These are phyloP conservation scores for Paraphysoderma sedebokerense DNA, from an alignment of 371 early-diverging fungal species.

Conservation along the genomic window DNA sequence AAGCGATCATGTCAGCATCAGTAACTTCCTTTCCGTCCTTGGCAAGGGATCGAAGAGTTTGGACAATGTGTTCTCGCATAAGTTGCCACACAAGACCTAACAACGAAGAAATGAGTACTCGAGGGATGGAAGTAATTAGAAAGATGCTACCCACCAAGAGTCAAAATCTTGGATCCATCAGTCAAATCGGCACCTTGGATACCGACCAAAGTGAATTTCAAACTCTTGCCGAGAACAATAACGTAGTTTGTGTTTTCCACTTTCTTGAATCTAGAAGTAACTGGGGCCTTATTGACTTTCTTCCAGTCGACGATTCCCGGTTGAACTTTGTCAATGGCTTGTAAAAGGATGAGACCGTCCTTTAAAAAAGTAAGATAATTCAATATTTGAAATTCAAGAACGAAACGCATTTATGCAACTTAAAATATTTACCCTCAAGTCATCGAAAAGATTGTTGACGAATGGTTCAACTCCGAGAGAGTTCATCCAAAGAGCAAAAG, in stretches of 20 bases:
- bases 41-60: conserved; percentile 68
- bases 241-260: conserved; percentile 92
- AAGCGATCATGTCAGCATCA: conserved; percentile 75
- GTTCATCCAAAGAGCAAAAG: conserved; percentile 90
- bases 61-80: conserved; percentile 90
- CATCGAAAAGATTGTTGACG: conserved; percentile 77
- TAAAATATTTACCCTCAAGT: too few relatives aligned
- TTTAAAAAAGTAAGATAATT: too few relatives aligned
- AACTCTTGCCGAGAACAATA: conserved; percentile 59
- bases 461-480: conserved; percentile 86
- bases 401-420: too few relatives aligned
- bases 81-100: conserved; percentile 88
- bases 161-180: conserved; percentile 74
- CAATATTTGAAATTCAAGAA: too few relatives aligned
- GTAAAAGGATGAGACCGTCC: conserved; percentile 65
- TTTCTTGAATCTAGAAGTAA: conserved; percentile 73
- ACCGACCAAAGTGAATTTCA: conserved; percentile 77
- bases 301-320: conserved; percentile 84
- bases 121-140: too few relatives aligned
- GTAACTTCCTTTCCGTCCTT: conserved; percentile 60
- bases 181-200: conserved; percentile 89
- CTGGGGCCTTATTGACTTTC: conserved; percentile 47
- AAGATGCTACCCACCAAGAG: too few relatives aligned
- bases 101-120: too few relatives aligned
- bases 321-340: conserved; percentile 80